Conservation (phyloP, 1,284 basidiomycete species). For the Trichosporon inkin region DNA sequence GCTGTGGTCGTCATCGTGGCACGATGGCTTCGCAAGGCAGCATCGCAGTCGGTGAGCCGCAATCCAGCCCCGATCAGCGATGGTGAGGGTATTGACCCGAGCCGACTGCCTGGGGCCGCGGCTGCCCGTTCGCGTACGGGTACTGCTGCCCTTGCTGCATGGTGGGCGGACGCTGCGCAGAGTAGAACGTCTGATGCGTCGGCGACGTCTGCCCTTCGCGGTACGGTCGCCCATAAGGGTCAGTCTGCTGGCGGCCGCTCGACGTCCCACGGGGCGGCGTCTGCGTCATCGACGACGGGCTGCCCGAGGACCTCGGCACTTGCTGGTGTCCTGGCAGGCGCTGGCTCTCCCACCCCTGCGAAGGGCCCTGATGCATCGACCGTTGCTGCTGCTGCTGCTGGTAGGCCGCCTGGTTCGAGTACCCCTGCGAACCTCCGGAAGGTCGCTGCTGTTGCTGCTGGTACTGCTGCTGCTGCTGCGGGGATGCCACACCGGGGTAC, state of each 20-base stretch:
- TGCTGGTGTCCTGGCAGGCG: neutral
- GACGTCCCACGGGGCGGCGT: conserved; percentile 18
- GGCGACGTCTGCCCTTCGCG: conserved; percentile 16
- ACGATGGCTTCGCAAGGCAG: neutral
- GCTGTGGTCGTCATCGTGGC: neutral
- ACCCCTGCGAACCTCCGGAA: neutral
- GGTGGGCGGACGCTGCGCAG: neutral
- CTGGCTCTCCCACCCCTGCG: conserved; percentile 12
- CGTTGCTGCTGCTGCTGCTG: conserved; percentile 22
- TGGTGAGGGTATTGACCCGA: conserved; percentile 23
- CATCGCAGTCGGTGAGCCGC: neutral
- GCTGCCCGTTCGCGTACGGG: conserved; percentile 11
- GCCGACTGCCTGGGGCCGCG: conserved; percentile 17
- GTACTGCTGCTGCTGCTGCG: conserved; percentile 13
- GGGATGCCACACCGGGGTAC: conserved; percentile 30
- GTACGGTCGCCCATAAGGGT: conserved; percentile 15
- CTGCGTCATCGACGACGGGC: conserved; percentile 8
- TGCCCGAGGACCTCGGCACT: neutral
- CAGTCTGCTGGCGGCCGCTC: conserved; percentile 4
- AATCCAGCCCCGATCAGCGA: conserved; percentile 8
- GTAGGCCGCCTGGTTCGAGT: conserved; percentile 17
- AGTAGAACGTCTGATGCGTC: conserved; percentile 19
- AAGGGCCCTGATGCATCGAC: conserved; percentile 25
- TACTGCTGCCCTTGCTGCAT: conserved; percentile 13
- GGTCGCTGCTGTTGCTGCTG: conserved; percentile 20